Evolutionary conservation across 208 protist genomes (phyloP).

Genomic region (Crithidia thermophila): DNA sequence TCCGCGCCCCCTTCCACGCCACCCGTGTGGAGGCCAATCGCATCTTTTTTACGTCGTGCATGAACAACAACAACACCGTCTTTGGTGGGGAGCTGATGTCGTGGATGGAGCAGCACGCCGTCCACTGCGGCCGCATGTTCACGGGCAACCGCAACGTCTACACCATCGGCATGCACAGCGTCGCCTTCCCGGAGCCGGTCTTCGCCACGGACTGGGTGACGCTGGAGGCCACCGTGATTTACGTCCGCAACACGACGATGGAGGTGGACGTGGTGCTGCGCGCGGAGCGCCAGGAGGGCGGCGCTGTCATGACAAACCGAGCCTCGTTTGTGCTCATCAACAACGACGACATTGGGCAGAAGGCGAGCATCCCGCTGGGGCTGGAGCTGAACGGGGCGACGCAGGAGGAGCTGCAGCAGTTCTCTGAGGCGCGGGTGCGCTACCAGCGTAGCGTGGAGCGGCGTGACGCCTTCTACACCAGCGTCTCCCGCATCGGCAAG

Average conservation of each 20-base stretch:
- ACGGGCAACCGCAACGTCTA: slow-evolving; percentile 88
- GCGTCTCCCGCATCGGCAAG: slow-evolving; percentile 16
- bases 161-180: slow-evolving; percentile 90
- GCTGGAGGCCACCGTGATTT: slow-evolving; percentile 84
- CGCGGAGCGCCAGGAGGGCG: slow-evolving; percentile 59
- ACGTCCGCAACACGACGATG: slow-evolving; percentile 91
- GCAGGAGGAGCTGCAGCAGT: slow-evolving; percentile 75
- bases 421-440: slow-evolving; percentile 61
- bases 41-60: slow-evolving; percentile 85
- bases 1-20: slow-evolving; percentile 54
- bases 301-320: slow-evolving; percentile 73
- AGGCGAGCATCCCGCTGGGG: slow-evolving; percentile 65
- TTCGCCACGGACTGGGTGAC: slow-evolving; percentile 87
- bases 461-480: slow-evolving; percentile 22
- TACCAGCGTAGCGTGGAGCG: slow-evolving; percentile 54
- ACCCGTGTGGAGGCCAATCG: slow-evolving; percentile 71
- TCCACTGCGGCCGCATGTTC: slow-evolving; percentile 89
- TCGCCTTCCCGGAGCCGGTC: slow-evolving; percentile 85
- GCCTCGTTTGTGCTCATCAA: slow-evolving; percentile 88
- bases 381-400: slow-evolving; percentile 66
- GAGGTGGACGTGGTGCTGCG: slow-evolving; percentile 84
- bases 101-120: slow-evolving; percentile 92
- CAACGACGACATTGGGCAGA: slow-evolving; percentile 87
- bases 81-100: slow-evolving; percentile 92
- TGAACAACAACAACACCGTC: slow-evolving; percentile 94